Evolutionary conservation across 75 land plant genomes (phyloP), one percentile per base, ranked within the genome.

Genomic region (Azolla pinnata): DNA sequence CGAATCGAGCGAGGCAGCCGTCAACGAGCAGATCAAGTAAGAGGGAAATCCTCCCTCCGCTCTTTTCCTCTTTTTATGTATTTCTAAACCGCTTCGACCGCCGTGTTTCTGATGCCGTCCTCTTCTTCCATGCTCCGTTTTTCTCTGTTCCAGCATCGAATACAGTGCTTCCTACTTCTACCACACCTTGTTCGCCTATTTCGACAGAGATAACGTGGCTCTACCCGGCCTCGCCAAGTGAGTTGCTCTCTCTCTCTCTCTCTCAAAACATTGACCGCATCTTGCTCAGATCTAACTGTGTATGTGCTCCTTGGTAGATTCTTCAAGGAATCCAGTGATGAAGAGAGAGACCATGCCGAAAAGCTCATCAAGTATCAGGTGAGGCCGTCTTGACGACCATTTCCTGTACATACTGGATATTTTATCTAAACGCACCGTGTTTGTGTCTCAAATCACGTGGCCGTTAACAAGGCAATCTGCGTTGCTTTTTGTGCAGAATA

Each of bases 311-410:
- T 53, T 34, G 25, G 31, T 64, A 87, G 93, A 57, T 84, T 82
- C 55, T 91, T 91, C 78, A 87, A 91, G 71, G 82, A 86, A 20
- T 75, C 86, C 0, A 90, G 96, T 60, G 80, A 73, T 29, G 96
- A 90, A 56, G 96, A 90, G 55, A 52, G 96, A 17, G 76, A 66
- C 26, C 96, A 86, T 60, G 96, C 96, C 7, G 91, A 83, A 60
- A 83, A 82, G 57, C 56, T 90, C 24, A 90, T 90, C 82, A 75
- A 83, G 46, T 90, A 90, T 34, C 91, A 86, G 91, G 96, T 90
- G 27, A 32, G 29, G 40, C 12, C 10, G 40, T 35, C n/a, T n/a
- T n/a, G n/a, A n/a, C n/a, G n/a, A n/a, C n/a, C n/a, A n/a, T n/a
- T n/a, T n/a, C n/a, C n/a, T n/a, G n/a, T n/a, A n/a, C n/a, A n/a